Evolutionary conservation across 768 basidiomycete genomes (phyloP), one percentile per base, ranked within the genome.

Genomic region (Lyophyllum semitale): DNA sequence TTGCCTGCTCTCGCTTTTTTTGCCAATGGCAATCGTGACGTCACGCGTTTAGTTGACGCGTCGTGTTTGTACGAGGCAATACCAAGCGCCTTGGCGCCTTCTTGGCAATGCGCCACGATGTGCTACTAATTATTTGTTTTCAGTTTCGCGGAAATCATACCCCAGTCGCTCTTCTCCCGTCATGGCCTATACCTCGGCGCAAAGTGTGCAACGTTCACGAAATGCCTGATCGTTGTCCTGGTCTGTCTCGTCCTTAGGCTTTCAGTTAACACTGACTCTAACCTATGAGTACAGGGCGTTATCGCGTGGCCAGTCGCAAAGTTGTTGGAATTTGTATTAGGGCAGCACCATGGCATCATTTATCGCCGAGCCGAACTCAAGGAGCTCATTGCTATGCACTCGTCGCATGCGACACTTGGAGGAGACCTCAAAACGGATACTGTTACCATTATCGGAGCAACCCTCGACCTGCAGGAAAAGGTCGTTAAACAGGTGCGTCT

Each of bases 121-220:
- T 51, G n/a, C 47, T 48, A 30, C 6, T 43, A 42, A 51, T 27
- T 2, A 2, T 7, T 20, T 30, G 12, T 1, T 23, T 27, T 12
- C 62, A 95, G 92, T 55, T 95, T 95, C 68, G 76, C 93, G 23
- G 93, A 95, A 73, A 92, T 95, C 59, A 95, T 95, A 58, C 93
- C 93, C 0, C 93, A 96, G 65, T 91, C 91, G 1, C 75, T 95
- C n/a, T 96, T 91, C 70, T 91, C 91, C 20, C 88, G 93, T 33
- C 88, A 93, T 75, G 94, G 94, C 20, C 80, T 95, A 4, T 91
- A 88, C 62, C 82, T 96, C 43, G 93, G 93, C 32, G 91, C 93
- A 8, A 90, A 91, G 65, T 90, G 54, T 88, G 93, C 88, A 0
- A 77, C 78, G 0, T 79, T 88, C 38, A 88, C 89, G 1, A 82